Evolutionary conservation across 768 basidiomycete genomes (phyloP).

Genomic region (Mrakia frigida): DNA sequence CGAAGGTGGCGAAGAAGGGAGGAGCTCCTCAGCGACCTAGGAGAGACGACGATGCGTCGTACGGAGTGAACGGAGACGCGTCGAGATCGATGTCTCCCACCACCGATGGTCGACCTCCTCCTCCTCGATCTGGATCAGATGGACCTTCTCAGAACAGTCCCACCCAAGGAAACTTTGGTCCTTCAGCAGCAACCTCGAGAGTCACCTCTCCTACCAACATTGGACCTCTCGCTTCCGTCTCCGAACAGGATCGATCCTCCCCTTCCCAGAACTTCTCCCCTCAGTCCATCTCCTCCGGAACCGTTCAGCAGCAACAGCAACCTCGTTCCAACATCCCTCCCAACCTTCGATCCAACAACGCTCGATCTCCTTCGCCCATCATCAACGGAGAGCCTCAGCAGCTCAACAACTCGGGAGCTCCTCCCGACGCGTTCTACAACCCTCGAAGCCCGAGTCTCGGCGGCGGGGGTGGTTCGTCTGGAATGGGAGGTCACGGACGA

Average conservation of each 20-base stretch:
- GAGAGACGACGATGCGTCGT: slow-evolving; percentile 40
- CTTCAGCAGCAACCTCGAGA: slow-evolving; percentile 31
- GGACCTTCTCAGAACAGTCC: slow-evolving; percentile 33
- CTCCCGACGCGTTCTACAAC: slow-evolving; percentile 57
- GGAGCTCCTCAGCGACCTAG: slow-evolving; percentile 46
- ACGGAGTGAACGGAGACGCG: slow-evolving; percentile 31
- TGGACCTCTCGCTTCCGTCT: not conserved
- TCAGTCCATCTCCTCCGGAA: slow-evolving; percentile 18
- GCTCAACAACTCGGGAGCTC: slow-evolving; percentile 44
- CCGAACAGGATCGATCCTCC: not conserved
- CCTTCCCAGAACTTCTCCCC: slow-evolving; percentile 9
- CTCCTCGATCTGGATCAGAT: slow-evolving; percentile 23
- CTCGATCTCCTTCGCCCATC: slow-evolving; percentile 28
- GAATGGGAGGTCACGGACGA: slow-evolving; percentile 22
- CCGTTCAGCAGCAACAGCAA: slow-evolving; percentile 1
- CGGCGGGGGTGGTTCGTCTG: too few species aligned
- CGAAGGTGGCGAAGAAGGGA: slow-evolving; percentile 24
- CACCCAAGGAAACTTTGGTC: slow-evolving; percentile 28
- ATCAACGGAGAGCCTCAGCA: not conserved
- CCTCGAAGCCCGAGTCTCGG: slow-evolving; percentile 30
- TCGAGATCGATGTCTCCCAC: slow-evolving; percentile 63
- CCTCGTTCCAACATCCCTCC: slow-evolving; percentile 14
- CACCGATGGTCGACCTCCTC: slow-evolving; percentile 35
- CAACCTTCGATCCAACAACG: slow-evolving; percentile 14
- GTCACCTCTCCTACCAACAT: slow-evolving; percentile 34